Percentiles rank a stretch among this genome's conserved stretches.
These are phyloP conservation scores for Fusarium sp. DNA, from an alignment of 2,329 filamentous ascomycete species.

Conservation along the genomic window DNA sequence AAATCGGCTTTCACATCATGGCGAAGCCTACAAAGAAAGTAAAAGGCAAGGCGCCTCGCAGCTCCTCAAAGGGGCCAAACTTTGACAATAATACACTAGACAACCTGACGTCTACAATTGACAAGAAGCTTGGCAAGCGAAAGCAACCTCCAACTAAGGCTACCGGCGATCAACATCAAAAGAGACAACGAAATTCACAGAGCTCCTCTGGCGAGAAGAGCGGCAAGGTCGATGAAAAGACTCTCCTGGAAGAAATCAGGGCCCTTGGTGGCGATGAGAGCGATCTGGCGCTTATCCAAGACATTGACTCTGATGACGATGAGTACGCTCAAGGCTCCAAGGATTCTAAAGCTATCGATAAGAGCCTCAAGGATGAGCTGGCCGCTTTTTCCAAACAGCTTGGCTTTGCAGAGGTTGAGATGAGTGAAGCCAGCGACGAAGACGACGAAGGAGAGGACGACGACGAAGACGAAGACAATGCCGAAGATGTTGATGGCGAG, in stretches of 20 bases:
- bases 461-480: slow-evolving; percentile 50
- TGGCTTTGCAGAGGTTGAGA: slow-evolving; percentile 52
- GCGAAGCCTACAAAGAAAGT: slow-evolving; percentile 55
- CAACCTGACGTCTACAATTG: slow-evolving; percentile 68
- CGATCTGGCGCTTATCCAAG: slow-evolving; percentile 71
- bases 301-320: slow-evolving; percentile 59
- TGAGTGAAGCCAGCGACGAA: slow-evolving; percentile 54
- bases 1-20: slow-evolving; percentile 42
- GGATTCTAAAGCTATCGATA: slow-evolving; percentile 54
- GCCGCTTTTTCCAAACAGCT: slow-evolving; percentile 56
- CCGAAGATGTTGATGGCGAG: slow-evolving; percentile 23
- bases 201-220: slow-evolving; percentile 39
- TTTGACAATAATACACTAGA: slow-evolving; percentile 66
- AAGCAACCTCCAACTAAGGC: slow-evolving; percentile 57
- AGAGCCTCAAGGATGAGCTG: slow-evolving; percentile 54
- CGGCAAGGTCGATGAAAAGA: slow-evolving; percentile 50
- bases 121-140: slow-evolving; percentile 64
- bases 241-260: slow-evolving; percentile 72
- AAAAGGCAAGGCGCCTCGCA: slow-evolving; percentile 51
- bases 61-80: slow-evolving; percentile 33
- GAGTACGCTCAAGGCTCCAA: slow-evolving; percentile 49
- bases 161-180: slow-evolving; percentile 51
- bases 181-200: slow-evolving; percentile 54
- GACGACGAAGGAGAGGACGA: slow-evolving; percentile 52
- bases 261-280: slow-evolving; percentile 75